These are phyloP conservation scores for Pelargonium cotyledonis DNA, from an alignment of 441 rosid genomes.

Conservation along the genomic window DNA sequence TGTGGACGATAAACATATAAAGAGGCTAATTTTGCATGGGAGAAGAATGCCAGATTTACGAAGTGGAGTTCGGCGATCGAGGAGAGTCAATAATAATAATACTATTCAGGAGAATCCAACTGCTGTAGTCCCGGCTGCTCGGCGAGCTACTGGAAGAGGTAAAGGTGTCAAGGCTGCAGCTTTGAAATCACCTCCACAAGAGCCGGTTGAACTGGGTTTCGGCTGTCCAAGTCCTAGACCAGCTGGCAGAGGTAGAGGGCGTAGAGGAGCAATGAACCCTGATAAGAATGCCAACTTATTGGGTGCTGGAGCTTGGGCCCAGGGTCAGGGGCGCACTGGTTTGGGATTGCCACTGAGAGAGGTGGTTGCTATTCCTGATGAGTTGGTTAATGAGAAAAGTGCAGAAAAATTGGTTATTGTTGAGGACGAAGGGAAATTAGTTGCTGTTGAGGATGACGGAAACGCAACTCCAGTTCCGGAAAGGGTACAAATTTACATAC, in stretches of 20 bases:
- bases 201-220: constrained; percentile 16
- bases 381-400: constrained; percentile 29
- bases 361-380: constrained; percentile 14
- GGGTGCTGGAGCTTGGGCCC: constrained; percentile 28
- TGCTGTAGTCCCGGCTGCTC: constrained; percentile 28
- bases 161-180: constrained; percentile 12
- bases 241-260: constrained; percentile 43
- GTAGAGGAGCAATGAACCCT: constrained; percentile 32
- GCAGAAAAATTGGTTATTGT: constrained; percentile 59
- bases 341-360: constrained; percentile 30
- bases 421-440: constrained; percentile 55
- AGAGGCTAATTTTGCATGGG: constrained; percentile 28
- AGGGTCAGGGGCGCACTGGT: constrained; percentile 21
- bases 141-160: constrained; percentile 37
- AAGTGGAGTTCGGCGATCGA: constrained; percentile 38
- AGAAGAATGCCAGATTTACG: constrained; percentile 43
- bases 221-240: constrained; percentile 15
- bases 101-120: constrained; percentile 31
- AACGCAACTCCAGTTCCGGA: constrained; percentile 79
- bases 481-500: constrained; percentile 45
- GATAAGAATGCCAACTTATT: constrained; percentile 26
- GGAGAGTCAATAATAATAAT: constrained; percentile 31
- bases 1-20: constrained; percentile 16
- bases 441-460: constrained; percentile 17
- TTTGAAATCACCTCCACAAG: constrained; percentile 12